Base-by-base conservation (phyloP, 2,329 filamentous ascomycete species). In the Pseudogymnoascus sp. region DNA sequence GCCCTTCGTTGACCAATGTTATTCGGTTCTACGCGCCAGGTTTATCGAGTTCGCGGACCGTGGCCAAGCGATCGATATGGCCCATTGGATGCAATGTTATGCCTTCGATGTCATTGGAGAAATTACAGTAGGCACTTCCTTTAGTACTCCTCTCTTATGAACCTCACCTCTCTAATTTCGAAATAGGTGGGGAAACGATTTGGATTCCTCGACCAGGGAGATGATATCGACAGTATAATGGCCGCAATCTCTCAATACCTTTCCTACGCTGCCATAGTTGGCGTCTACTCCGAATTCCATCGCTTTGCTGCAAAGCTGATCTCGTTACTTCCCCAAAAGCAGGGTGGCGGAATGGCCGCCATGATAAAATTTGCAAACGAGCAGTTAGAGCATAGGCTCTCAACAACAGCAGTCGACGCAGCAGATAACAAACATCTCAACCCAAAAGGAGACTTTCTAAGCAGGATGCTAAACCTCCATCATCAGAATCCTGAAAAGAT, bases 1-100 rank as follows among this genome's bases (percentile, higher is more conserved):
- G 66, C 67, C 71, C 0, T 80, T 77, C 60, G 78, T 80, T 0
- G 75, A 81, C 12, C 14, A 38, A 38, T 38, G 35, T 38, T 38
- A 38, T 38, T n/a, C 6, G 12, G 35, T 38, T 38, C 35, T 38
- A n/a, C 35, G 35, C 35, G 35, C 14, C 35, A 38, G 35, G 14
- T 38, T 38, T 38, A 38, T 38, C 14, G 35, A 38, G 35, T 38
- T 38, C 35, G 35, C 35, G 35, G 35, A 38, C 35, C 14, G 35
- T 5, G 35, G 35, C 35, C 14, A 38, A 38, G 35, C n/a, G 35
- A n/a, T 38, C 35, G 35, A 38, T 38, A 38, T 38, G 35, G 35
- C 35, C 14, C 35, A 38, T n/a, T 38, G 35, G 35, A 38, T 38
- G 35, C 35, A 38, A 38, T 38, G 35, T 38, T 38, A 38, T 38